Base-by-base conservation (phyloP, 2,329 filamentous ascomycete species). In the Fusarium globosum region DNA sequence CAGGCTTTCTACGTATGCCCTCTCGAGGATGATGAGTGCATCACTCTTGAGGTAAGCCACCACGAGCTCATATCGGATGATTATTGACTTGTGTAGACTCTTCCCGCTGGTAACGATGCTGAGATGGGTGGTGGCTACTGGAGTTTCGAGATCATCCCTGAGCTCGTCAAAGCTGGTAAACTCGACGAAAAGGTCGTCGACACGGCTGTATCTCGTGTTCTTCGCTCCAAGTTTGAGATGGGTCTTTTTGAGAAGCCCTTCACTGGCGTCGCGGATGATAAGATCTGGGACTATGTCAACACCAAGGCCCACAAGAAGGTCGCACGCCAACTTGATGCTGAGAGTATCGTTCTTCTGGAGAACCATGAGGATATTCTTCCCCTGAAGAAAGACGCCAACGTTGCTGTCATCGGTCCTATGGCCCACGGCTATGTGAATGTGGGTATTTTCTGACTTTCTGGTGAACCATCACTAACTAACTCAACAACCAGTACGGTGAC, bases 41-140 rank as follows among this genome's bases (percentile, higher is more conserved):
- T 94, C 30, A 91, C 90, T 1, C 83, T 89, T 55, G 87, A 88
- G 74, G 87, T 86, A 75, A 68, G 82, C 26, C 20, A 9, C 9
- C 13, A 10, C 7, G 15, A 9, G 4, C 5, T 26, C 14, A 4
- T 7, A 4, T 8, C 7, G 3, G 2, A 2, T 6, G 35, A 4
- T 7, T 13, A 28, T n/a, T 77, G 33, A 77, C 39, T 13, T 20
- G 16, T 2, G 20, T 65, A 88, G 81, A 84, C 89, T 14, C 85
- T 94, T 9, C 89, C 89, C 2, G 90, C 92, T 9, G 92, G 93
- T 7, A 92, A 90, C 56, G 92, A 94, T 74, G 87, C 92, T 18
- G 93, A 94, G 77, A 94, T 94, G 92, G 92, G 92, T 18, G 92
- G 92, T 43, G 92, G 93, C 26, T 91, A 90, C 26, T 94, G 89